These are phyloP conservation scores for Fistulinella prunicolor DNA, from an alignment of 768 basidiomycete genomes.

Conservation along the genomic window DNA sequence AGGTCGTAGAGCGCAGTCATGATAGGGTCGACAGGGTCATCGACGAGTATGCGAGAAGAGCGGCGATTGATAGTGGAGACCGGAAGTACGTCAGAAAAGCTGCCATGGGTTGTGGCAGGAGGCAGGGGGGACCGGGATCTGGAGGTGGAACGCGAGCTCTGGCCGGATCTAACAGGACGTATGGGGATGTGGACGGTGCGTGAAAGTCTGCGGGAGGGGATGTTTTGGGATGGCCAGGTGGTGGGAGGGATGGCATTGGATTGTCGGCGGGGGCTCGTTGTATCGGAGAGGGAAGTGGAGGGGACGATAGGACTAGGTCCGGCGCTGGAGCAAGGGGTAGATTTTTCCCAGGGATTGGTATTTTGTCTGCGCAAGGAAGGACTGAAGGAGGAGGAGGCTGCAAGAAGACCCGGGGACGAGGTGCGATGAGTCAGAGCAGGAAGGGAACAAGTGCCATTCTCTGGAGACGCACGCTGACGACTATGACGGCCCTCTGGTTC, in stretches of 20 bases:
- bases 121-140: conserved; percentile 93
- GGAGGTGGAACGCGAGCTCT: conserved; percentile 91
- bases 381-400: conserved; percentile 61
- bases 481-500: conserved; percentile 61
- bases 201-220: conserved; percentile 77
- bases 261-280: conserved; percentile 63
- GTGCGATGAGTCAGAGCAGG: conserved; percentile 51
- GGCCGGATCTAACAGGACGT: conserved; percentile 64
- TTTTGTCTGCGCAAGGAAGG: conserved; percentile 68
- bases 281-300: conserved; percentile 58
- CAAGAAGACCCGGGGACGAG: conserved; percentile 52
- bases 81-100: conserved; percentile 56
- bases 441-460: conserved; percentile 37
- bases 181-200: conserved; percentile 77
- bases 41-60: conserved; percentile 78
- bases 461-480: conserved; percentile 72
- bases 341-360: conserved; percentile 65
- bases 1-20: conserved; percentile 89
- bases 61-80: conserved; percentile 58
- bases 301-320: conserved; percentile 62
- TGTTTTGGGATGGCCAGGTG: conserved; percentile 53
- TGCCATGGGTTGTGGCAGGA: conserved; percentile 57
- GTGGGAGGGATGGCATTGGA: conserved; percentile 46
- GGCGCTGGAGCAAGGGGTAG: conserved; percentile 46
- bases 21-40: conserved; percentile 86